Percentiles rank a stretch among this genome's conserved stretches.
Conservation (phyloP, 305 asterid species). For the Solanum hybrid region DNA sequence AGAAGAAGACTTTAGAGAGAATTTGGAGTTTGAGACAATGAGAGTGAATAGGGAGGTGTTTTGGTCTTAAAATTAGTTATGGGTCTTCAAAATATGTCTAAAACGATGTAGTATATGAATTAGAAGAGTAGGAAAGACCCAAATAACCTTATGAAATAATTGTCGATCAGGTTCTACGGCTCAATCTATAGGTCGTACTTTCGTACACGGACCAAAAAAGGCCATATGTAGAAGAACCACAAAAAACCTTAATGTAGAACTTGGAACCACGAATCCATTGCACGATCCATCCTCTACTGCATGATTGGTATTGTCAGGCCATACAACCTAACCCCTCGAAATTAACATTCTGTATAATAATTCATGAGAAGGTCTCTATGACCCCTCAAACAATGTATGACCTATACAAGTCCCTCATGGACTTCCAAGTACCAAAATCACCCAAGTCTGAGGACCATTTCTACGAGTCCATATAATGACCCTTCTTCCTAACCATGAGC, state of each 20-base stretch:
- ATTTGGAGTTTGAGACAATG: neutral
- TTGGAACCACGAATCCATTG: neutral
- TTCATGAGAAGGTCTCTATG: neutral
- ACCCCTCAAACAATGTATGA: neutral
- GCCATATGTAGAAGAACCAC: neutral
- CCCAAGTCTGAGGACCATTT: neutral
- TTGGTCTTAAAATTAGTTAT: neutral
- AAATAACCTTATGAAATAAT: neutral
- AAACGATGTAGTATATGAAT: neutral
- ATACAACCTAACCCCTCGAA: neutral
- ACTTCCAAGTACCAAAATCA: neutral
- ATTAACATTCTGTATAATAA: too few species aligned
- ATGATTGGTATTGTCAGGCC: neutral
- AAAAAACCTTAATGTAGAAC: neutral
- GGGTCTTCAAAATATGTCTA: neutral
- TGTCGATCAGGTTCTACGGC: neutral
- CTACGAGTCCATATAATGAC: neutral
- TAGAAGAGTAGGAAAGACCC: neutral
- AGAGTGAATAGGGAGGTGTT: neutral
- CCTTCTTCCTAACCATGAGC: neutral
- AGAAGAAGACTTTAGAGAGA: neutral
- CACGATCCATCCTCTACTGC: neutral
- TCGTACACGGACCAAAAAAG: neutral
- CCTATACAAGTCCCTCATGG: neutral
- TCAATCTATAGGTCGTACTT: neutral